Evolutionary conservation across 169 alveolate genomes (phyloP), one percentile per base, ranked within the genome.

Genomic region (Hammondia hammondi): DNA sequence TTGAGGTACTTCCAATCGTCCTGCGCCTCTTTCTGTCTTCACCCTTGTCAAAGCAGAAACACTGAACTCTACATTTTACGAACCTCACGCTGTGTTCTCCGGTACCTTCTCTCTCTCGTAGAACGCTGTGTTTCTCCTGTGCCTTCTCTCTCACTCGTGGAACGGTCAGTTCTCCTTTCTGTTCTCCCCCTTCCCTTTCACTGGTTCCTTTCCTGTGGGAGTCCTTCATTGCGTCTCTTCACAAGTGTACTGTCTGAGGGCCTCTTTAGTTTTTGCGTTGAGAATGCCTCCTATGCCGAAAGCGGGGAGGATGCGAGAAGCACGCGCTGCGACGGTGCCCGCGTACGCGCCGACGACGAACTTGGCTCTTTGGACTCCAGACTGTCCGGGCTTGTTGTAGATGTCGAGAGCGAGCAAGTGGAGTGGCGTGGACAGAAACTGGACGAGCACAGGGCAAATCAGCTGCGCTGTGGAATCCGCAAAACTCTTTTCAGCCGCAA

Each of bases 301-400:
- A 24, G 95, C 95, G 70, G 95, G 95, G 57, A 73, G 37, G 2
- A 92, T 92, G 88, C 95, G 95, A 3, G 93, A 91, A 48, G 81
- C 77, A 4, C 95, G 81, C 46, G 95, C 95, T 3, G 81, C 70
- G 43, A 92, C 95, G 10, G 90, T 87, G n/a, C 90, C 57, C 45
- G n/a, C 35, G 89, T 92, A 92, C n/a, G 93, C 61, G 57, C 67
- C 12, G 43, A 61, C n/a, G 24, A 81, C 61, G 67, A 48, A 43
- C 29, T 6, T 7, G 46, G 46, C 4, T 4, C 92, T 14, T 9
- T 56, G 73, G 0, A 32, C 17, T 24, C 27, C 39, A 2, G 81
- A 12, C 61, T 43, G 61, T 14, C 52, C 39, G 10, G 93, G 93
- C 19, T 57, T 39, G 81, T 92, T 48, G 61, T 32, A 92, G 67